Base-by-base conservation (phyloP, 257 asterid genomes). In the Plantago ovata region DNA sequence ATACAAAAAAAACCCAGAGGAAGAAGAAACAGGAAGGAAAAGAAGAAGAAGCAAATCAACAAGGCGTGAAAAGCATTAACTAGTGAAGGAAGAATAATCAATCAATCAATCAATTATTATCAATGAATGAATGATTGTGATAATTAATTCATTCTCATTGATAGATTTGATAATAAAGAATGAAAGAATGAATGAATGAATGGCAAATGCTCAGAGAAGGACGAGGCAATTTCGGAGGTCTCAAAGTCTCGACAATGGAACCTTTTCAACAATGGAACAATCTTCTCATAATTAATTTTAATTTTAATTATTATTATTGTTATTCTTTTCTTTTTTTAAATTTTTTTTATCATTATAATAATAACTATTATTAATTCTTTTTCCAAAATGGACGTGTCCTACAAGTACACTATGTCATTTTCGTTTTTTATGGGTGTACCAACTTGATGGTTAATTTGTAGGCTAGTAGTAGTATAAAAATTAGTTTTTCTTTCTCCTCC, bases 171-270 rank as follows among this genome's bases (percentile, higher is more conserved):
- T 10, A 9, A 0, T 20, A 10, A 28, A 28, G 36, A 28, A 28
- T 2, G 6, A 6, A 14, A n/a, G 10, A 28, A 19, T 53, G 20
- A 24, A 28, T 8, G n/a, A n/a, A n/a, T n/a, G n/a, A n/a, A 28
- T 20, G 23, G 41, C 36, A 63, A 52, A 38, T 45, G 58, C 15
- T 53, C 33, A 23, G 50, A 53, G 59, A 19, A 36, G 51, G 68
- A 73, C 61, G 69, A 72, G 69, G 73, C 75, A 16, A 77, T 70
- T 65, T 67, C 86, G 84, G 76, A 70, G 75, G 62, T 69, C 69
- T 70, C 83, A 60, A 74, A 67, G 85, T 45, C 58, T 62, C 38
- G 13, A 9, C 16, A 6, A 10, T 53, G 60, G 53, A 52, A 19
- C 24, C 38, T 28, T 14, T 3, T 33, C 19, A 22, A 21, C 56